A percentile compares a stretch with the other conserved stretches of the same genome.
Evolutionary conservation across 441 rosid species (phyloP).

Genomic region (Brassica hybrid): DNA sequence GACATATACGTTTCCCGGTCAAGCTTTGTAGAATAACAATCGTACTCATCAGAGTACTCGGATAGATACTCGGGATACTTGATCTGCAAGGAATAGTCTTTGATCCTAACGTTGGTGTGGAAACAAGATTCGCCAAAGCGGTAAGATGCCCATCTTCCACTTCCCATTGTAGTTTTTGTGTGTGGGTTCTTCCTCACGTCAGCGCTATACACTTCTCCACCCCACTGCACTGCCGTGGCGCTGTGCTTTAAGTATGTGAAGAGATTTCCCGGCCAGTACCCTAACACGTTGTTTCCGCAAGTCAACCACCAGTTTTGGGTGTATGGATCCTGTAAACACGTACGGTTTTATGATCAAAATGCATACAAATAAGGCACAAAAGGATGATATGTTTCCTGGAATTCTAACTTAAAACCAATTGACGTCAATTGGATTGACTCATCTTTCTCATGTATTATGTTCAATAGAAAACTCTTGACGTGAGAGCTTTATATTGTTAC

Average conservation of each 20-base stretch:
- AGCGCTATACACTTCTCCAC: conserved; percentile 76
- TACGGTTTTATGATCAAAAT: neutral
- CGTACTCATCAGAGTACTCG: conserved; percentile 51
- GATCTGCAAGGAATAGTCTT: conserved; percentile 53
- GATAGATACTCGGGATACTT: conserved; percentile 55
- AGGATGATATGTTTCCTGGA: neutral
- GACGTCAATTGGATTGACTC: too few relatives aligned
- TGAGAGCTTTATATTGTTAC: too few relatives aligned
- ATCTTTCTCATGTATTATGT: too few relatives aligned
- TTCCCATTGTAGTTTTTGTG: conserved; percentile 76
- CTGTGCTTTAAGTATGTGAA: conserved; percentile 45
- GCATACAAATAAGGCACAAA: neutral
- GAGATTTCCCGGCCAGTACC: conserved; percentile 69
- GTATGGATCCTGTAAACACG: conserved; percentile 50
- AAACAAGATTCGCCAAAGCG: conserved; percentile 47
- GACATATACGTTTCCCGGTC: conserved; percentile 49
- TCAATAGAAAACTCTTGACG: too few relatives aligned
- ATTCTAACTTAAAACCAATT: too few relatives aligned
- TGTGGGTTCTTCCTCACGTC: conserved; percentile 57
- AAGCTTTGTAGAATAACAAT: conserved; percentile 50
- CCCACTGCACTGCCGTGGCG: conserved; percentile 69
- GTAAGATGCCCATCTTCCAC: conserved; percentile 54
- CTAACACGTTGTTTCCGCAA: conserved; percentile 52
- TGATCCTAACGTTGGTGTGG: conserved; percentile 55
- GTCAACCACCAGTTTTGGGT: conserved; percentile 74